phyloP scores from a whole-genome alignment of 768 basidiomycete genomes.

The Lyophyllum shimeji region DNA sequence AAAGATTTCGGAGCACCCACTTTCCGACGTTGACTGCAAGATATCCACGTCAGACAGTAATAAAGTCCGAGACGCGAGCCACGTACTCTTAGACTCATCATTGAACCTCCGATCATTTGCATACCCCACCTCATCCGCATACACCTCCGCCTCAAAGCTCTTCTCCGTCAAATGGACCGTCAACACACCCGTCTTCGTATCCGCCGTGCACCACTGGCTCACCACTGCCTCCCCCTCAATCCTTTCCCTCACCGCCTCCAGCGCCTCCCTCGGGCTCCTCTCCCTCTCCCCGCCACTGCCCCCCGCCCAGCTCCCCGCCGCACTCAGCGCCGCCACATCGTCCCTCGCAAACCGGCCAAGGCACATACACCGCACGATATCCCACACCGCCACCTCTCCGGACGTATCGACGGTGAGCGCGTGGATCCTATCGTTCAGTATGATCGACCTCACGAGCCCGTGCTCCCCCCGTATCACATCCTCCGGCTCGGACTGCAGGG shows the following conservation, averaged over 20 bases:
- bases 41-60: background rate
- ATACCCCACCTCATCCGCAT: slow-evolving; percentile 88
- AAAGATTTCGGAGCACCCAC: slow-evolving; percentile 87
- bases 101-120: slow-evolving; percentile 55
- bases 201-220: slow-evolving; percentile 81
- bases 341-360: slow-evolving; percentile 66
- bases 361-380: slow-evolving; percentile 79
- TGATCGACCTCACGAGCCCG: slow-evolving; percentile 78
- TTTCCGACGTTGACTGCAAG: slow-evolving; percentile 86
- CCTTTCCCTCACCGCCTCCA: slow-evolving; percentile 84
- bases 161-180: slow-evolving; percentile 85
- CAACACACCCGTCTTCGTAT: slow-evolving; percentile 87
- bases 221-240: slow-evolving; percentile 96
- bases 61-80: slow-evolving; percentile 2
- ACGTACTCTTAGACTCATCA: slow-evolving; percentile 82
- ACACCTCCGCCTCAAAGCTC: slow-evolving; percentile 94
- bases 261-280: slow-evolving; percentile 73
- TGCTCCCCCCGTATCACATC: slow-evolving; percentile 71
- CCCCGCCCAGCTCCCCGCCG: slow-evolving; percentile 42
- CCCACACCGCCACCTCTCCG: slow-evolving; percentile 91
- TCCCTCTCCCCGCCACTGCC: slow-evolving; percentile 43
- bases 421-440: slow-evolving; percentile 88
- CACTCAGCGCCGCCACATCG: slow-evolving; percentile 62
- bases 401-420: slow-evolving; percentile 88
- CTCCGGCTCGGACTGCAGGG: slow-evolving; percentile 58